These are phyloP conservation scores for Paraphaeosphaeria minitans DNA, from an alignment of 2,329 filamentous ascomycete genomes.

Conservation along the genomic window DNA sequence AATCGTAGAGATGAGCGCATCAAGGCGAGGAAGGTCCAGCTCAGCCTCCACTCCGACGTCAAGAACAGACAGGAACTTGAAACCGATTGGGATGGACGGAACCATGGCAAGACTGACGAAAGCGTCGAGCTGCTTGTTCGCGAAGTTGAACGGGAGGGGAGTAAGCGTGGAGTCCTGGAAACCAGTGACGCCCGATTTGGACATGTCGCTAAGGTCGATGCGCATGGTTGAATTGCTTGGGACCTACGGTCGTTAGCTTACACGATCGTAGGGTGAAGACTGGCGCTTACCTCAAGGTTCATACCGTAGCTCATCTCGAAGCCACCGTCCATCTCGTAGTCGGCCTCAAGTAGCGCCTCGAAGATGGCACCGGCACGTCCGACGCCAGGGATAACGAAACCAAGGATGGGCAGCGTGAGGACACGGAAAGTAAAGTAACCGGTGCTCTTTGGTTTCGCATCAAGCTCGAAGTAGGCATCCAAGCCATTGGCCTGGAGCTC, in stretches of 20 bases:
- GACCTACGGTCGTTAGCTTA: constrained; percentile 24
- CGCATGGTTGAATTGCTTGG: constrained; percentile 38
- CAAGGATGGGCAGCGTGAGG: constrained; percentile 33
- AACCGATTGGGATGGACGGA: constrained; percentile 43
- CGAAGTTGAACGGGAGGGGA: constrained; percentile 40
- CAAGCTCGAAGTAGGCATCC: constrained; percentile 43
- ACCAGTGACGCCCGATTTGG: constrained; percentile 30
- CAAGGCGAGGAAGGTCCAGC: constrained; percentile 41
- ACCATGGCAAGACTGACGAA: constrained; percentile 36
- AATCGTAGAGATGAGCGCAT: constrained; percentile 32
- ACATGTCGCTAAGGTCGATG: constrained; percentile 35
- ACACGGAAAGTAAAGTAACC: constrained; percentile 31
- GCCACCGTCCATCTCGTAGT: constrained; percentile 33
- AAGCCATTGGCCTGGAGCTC: constrained; percentile 38
- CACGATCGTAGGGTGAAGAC: neutral
- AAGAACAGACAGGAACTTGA: constrained; percentile 38
- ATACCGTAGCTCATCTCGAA: constrained; percentile 46
- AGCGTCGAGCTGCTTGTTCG: constrained; percentile 34
- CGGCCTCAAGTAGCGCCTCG: constrained; percentile 32
- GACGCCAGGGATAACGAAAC: constrained; percentile 43
- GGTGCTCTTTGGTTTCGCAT: constrained; percentile 29
- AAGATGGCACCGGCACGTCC: constrained; percentile 45
- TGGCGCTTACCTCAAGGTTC: constrained; percentile 38
- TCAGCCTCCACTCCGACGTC: constrained; percentile 34
- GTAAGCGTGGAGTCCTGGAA: constrained; percentile 37